A percentile compares a stretch with the other conserved stretches of the same genome.
Conservation (phyloP, 1,284 basidiomycete species). For the Phenoliferia sp. region DNA sequence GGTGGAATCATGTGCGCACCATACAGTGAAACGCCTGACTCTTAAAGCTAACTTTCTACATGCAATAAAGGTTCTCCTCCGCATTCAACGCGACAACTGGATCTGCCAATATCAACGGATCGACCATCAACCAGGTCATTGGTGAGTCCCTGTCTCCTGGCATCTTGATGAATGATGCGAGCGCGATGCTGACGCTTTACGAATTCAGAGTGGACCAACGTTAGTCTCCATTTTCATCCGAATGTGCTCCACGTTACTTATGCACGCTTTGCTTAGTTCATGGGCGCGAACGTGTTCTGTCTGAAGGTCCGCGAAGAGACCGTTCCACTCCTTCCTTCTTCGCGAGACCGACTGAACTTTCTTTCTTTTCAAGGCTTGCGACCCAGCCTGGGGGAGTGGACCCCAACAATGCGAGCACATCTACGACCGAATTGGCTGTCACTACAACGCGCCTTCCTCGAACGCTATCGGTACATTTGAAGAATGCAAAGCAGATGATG, state of each 20-base stretch:
- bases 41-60: not conserved
- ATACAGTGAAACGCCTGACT: too few relatives aligned
- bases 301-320: slow-evolving; percentile 42
- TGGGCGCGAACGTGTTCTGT: slow-evolving; percentile 51
- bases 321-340: not conserved
- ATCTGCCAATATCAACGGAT: slow-evolving; percentile 4
- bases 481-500: slow-evolving; percentile 59
- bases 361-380: slow-evolving; percentile 47
- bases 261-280: not conserved
- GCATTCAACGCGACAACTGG: slow-evolving; percentile 39
- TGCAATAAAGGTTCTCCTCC: slow-evolving; percentile 6
- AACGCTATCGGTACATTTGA: slow-evolving; percentile 56
- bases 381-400: slow-evolving; percentile 53
- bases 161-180: too few relatives aligned
- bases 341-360: not conserved
- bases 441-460: slow-evolving; percentile 61
- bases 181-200: not conserved
- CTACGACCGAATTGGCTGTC: slow-evolving; percentile 55
- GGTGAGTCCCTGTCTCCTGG: slow-evolving; percentile 60
- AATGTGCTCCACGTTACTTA: too few relatives aligned
- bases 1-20: slow-evolving; percentile 32
- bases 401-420: slow-evolving; percentile 44
- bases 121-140: slow-evolving; percentile 49
- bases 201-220: slow-evolving; percentile 20
- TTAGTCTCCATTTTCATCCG: not conserved